phyloP scores from a whole-genome alignment of 495 filamentous ascomycete genomes.

The Hypoxylon rickii region DNA sequence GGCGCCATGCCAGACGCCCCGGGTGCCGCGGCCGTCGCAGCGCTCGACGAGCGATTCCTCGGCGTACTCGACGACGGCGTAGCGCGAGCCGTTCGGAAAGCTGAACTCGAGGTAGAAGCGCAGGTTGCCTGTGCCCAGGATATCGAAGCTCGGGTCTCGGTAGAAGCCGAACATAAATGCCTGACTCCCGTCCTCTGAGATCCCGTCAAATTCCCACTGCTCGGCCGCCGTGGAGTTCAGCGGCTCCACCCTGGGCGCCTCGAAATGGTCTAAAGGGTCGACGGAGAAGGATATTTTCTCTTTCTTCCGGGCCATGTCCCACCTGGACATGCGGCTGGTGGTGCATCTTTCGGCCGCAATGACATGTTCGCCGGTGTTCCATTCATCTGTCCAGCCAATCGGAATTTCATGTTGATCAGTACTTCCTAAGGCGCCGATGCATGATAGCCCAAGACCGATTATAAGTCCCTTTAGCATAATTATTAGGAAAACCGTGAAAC shows the following conservation, averaged over 20 bases:
- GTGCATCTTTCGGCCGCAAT: too few species aligned
- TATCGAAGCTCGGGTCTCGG: conserved; percentile 23
- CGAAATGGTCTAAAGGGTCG: not conserved
- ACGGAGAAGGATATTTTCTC: conserved; percentile 7
- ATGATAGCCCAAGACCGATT: too few species aligned
- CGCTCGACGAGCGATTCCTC: conserved; percentile 14
- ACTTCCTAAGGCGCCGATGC: too few species aligned
- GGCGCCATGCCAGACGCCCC: not conserved
- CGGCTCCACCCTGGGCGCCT: conserved; percentile 14
- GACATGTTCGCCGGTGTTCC: too few species aligned
- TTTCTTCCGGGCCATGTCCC: too few species aligned
- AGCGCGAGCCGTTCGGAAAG: conserved; percentile 26
- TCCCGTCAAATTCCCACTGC: conserved; percentile 39
- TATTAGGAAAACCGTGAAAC: too few species aligned
- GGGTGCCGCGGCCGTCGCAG: conserved; percentile 2
- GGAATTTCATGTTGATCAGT: too few species aligned
- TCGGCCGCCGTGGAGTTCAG: conserved; percentile 29
- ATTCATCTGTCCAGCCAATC: too few species aligned
- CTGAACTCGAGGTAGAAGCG: conserved; percentile 24
- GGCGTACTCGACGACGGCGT: conserved; percentile 12
- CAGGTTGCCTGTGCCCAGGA: conserved; percentile 26
- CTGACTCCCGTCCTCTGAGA: conserved; percentile 16
- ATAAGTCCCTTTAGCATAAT: too few species aligned
- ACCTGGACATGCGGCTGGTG: too few species aligned
- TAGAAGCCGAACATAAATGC: conserved; percentile 25